Base-by-base conservation (phyloP, 2,329 filamentous ascomycete genomes). In the Claviceps sp. region DNA sequence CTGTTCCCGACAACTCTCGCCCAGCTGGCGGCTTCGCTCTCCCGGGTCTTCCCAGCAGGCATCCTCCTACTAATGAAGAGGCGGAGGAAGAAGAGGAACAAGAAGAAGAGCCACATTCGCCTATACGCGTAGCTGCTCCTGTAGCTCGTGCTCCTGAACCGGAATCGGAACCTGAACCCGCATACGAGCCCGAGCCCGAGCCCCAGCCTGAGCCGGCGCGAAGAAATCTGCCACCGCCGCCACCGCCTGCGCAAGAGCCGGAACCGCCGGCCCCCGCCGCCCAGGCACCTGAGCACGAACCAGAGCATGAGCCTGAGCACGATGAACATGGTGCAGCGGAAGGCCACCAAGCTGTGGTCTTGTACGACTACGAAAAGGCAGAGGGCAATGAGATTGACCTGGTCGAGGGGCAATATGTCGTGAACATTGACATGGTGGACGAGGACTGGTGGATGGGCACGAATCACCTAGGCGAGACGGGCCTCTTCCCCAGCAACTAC, bases 361-460 rank as follows among this genome's bases (percentile, higher is more conserved):
- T 93, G 62, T 98, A 93, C 65, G 93, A 98, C 65, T 98, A 98
- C 64, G 91, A 96, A 62, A 96, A 94, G 71, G 89, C 89, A 1
- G 93, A 98, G 67, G 90, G 95, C 59, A 98, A 98, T 62, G 93
- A 98, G 70, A 80, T 98, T 53, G 89, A 95, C 58, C 77, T 98
- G 18, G 76, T 79, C 26, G 93, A 98, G 69, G 90, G 90, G 56
- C 87, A 96, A 61, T 80, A 84, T 57, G 85, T 98, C 40, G 89
- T 79, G 24, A 85, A 95, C 64, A 95, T 98, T 61, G 89, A 97
- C 56, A 94, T 94, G 87, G 89, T 98, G 2, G 93, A 97, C 60
- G 86, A 94, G 49, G 91, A 98, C 65, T 98, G 93, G 93, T 98
- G 93, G 93, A 86, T 95, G 79, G 93, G 94, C 44, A 87, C 85